These are phyloP conservation scores for Coix lacrymajobi DNA, from an alignment of 176 grass and related monocot genomes.

Conservation along the genomic window DNA sequence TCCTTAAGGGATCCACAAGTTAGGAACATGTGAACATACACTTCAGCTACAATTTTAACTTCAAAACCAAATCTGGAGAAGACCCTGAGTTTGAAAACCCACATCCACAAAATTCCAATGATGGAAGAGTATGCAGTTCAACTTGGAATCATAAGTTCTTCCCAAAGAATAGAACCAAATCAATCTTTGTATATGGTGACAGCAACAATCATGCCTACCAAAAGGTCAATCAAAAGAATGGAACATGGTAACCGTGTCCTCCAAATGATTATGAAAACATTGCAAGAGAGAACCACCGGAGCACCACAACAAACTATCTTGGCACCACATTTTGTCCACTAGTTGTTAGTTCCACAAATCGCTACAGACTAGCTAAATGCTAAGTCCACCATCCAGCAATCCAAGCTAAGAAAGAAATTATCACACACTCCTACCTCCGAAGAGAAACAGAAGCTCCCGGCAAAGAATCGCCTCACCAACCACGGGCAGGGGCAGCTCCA, in stretches of 20 bases:
- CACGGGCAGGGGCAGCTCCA: background rate
- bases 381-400: background rate
- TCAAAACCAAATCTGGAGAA: background rate
- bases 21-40: background rate
- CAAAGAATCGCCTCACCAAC: slow-evolving; percentile 19
- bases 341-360: background rate
- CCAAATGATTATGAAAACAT: background rate
- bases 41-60: background rate
- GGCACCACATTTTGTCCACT: background rate
- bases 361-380: background rate
- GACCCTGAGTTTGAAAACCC: background rate
- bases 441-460: background rate
- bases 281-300: background rate
- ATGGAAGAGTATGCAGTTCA: background rate
- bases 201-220: background rate
- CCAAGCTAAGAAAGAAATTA: background rate
- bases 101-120: background rate
- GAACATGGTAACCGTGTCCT: background rate
- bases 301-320: background rate
- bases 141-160: background rate
- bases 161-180: background rate
- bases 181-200: background rate
- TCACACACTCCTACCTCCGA: background rate
- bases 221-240: background rate
- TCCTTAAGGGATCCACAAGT: background rate